Percentiles rank a stretch among this genome's conserved stretches.
Conservation (phyloP, 371 early-diverging fungal species). For the Rhizopus microsporus region DNA sequence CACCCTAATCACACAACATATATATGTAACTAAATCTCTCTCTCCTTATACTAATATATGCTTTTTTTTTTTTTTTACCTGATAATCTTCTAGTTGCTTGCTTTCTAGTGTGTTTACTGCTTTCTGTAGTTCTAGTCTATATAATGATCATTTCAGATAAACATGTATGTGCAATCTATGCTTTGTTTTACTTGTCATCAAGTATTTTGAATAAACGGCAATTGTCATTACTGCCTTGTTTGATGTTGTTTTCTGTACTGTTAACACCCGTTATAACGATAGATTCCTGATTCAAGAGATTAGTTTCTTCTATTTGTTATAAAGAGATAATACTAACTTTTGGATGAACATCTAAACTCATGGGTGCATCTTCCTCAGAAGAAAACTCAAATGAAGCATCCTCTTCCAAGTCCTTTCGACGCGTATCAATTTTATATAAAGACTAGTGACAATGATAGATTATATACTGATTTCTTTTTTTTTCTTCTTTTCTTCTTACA, state of each 20-base stretch:
- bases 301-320: neutral
- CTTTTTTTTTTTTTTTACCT: slow-evolving; percentile 33
- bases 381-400: slow-evolving; percentile 54
- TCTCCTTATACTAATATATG: no score
- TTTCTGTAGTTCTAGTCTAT: slow-evolving; percentile 20
- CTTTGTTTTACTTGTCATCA: slow-evolving; percentile 30
- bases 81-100: slow-evolving; percentile 49
- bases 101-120: slow-evolving; percentile 46
- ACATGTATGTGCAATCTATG: no score
- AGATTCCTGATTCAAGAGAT: slow-evolving; percentile 27
- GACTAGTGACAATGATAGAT: slow-evolving; percentile 29
- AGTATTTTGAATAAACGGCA: slow-evolving; percentile 59
- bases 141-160: neutral
- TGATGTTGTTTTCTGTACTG: slow-evolving; percentile 45
- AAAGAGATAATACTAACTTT: slow-evolving; percentile 32
- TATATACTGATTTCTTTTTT: neutral
- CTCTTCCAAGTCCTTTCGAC: slow-evolving; percentile 49
- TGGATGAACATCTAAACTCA: slow-evolving; percentile 69
- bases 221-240: slow-evolving; percentile 59
- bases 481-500: slow-evolving; percentile 34
- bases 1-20: slow-evolving; percentile 30
- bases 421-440: slow-evolving; percentile 55
- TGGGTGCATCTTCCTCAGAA: slow-evolving; percentile 72
- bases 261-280: slow-evolving; percentile 65
- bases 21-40: neutral